Percentiles rank a stretch among this genome's conserved stretches.
phyloP scores from a whole-genome alignment of 2,329 filamentous ascomycete genomes.

The Cytospora chrysosperma region DNA sequence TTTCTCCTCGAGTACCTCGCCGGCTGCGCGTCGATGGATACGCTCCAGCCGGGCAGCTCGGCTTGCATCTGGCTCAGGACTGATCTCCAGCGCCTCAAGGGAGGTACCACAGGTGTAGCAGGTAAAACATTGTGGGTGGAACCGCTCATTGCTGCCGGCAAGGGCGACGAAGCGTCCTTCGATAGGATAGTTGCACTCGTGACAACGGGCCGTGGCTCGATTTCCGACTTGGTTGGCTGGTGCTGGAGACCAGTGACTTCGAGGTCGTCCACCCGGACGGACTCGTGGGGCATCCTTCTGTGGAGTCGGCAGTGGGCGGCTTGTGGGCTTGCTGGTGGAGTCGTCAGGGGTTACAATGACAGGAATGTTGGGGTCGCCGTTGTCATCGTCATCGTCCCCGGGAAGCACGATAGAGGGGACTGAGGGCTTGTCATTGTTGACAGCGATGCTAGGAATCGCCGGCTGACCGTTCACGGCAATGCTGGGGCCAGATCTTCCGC shows the following conservation, averaged over 20 bases:
- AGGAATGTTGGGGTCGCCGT: constrained; percentile 36
- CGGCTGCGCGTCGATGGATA: constrained; percentile 61
- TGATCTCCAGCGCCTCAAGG: constrained; percentile 94
- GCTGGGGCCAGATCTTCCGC: constrained; percentile 44
- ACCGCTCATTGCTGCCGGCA: constrained; percentile 68
- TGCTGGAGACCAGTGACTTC: constrained; percentile 60
- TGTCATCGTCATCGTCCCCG: constrained; percentile 30
- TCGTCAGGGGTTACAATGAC: constrained; percentile 49
- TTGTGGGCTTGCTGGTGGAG: constrained; percentile 31
- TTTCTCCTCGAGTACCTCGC: constrained; percentile 60
- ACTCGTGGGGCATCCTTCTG: constrained; percentile 35
- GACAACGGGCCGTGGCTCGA: constrained; percentile 70
- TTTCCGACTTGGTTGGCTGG: constrained; percentile 39
- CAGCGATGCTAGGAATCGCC: constrained; percentile 47
- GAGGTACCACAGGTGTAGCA: constrained; percentile 85
- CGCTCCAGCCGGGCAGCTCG: constrained; percentile 71
- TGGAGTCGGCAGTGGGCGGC: constrained; percentile 51
- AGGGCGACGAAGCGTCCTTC: constrained; percentile 87
- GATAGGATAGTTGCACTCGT: constrained; percentile 80
- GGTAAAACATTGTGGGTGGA: constrained; percentile 90
- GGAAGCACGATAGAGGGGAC: constrained; percentile 44
- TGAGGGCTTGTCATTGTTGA: constrained; percentile 39
- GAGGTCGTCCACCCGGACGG: constrained; percentile 41
- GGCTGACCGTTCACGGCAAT: constrained; percentile 46
- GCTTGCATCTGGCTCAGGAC: constrained; percentile 77